Percentiles rank a stretch among this genome's conserved stretches.
These are phyloP conservation scores for Euphorbia tirucalli DNA, from an alignment of 345 rosid genomes.

Conservation along the genomic window DNA sequence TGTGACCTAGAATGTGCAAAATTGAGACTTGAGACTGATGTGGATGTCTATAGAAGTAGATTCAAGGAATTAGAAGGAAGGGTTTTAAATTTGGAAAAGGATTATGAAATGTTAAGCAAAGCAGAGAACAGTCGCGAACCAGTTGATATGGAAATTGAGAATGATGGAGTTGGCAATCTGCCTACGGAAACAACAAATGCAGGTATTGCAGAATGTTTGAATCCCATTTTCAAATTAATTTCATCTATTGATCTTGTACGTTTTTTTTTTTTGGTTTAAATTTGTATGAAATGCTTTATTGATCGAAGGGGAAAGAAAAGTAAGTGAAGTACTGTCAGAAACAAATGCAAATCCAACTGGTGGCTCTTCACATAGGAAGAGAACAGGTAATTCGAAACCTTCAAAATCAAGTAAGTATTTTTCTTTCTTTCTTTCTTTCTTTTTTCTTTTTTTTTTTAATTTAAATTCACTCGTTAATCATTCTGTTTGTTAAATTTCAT, in stretches of 20 bases:
- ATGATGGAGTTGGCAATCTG: neutral
- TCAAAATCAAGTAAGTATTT: no score
- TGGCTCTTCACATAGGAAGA: neutral
- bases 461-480: no score
- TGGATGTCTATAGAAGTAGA: slow-evolving; percentile 12
- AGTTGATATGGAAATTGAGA: neutral
- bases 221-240: no score
- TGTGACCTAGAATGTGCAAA: slow-evolving; percentile 15
- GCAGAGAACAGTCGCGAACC: no score
- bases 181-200: neutral
- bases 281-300: neutral
- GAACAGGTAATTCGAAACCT: neutral
- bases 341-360: neutral
- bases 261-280: neutral
- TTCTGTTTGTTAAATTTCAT: no score
- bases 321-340: neutral
- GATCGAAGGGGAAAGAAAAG: neutral
- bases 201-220: neutral
- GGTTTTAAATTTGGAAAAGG: slow-evolving; percentile 24
- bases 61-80: slow-evolving; percentile 19
- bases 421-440: no score
- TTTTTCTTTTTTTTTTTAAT: no score
- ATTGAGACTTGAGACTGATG: slow-evolving; percentile 13
- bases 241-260: neutral
- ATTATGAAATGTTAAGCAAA: neutral